These are phyloP conservation scores for Xylaria scruposa DNA, from an alignment of 495 filamentous ascomycete species.

Conservation along the genomic window DNA sequence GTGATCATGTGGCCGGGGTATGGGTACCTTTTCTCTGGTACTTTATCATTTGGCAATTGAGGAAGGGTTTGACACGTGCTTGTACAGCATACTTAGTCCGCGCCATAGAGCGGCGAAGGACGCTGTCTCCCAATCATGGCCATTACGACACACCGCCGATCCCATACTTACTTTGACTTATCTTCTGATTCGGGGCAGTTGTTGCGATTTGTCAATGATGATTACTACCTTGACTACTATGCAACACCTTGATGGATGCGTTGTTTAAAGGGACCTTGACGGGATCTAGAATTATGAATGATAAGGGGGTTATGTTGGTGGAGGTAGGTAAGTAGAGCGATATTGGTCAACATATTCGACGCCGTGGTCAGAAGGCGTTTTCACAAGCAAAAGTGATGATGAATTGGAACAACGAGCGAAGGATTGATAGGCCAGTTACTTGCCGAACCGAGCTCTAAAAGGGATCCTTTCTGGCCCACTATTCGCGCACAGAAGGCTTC, in stretches of 20 bases:
- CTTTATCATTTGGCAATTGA: not conserved
- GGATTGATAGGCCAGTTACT: slow-evolving; percentile 9
- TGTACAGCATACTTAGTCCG: slow-evolving; percentile 15
- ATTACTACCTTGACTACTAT: slow-evolving; percentile 1
- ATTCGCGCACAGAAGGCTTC: slow-evolving; percentile 13
- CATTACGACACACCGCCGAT: slow-evolving; percentile 13
- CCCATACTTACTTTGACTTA: not conserved
- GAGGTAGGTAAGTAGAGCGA: not conserved
- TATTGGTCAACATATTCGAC: not conserved
- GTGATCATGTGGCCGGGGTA: slow-evolving; percentile 17
- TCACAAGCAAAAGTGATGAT: slow-evolving; percentile 18
- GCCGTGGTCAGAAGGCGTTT: slow-evolving; percentile 4
- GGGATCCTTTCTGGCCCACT: not conserved
- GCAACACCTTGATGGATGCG: too few relatives aligned
- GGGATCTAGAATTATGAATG: not conserved
- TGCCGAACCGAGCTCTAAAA: slow-evolving; percentile 1
- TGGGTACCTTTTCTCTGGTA: slow-evolving; percentile 2
- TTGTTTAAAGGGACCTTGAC: not conserved
- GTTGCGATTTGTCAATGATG: slow-evolving; percentile 3
- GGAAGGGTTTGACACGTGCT: slow-evolving; percentile 18
- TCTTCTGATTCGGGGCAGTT: not conserved
- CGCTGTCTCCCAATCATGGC: not conserved
- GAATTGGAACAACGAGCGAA: not conserved
- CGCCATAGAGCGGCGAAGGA: slow-evolving; percentile 4
- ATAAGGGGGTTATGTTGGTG: not conserved